phyloP scores from a whole-genome alignment of 2,329 filamentous ascomycete species.

The Aspergillus pseudoviridinutans region DNA sequence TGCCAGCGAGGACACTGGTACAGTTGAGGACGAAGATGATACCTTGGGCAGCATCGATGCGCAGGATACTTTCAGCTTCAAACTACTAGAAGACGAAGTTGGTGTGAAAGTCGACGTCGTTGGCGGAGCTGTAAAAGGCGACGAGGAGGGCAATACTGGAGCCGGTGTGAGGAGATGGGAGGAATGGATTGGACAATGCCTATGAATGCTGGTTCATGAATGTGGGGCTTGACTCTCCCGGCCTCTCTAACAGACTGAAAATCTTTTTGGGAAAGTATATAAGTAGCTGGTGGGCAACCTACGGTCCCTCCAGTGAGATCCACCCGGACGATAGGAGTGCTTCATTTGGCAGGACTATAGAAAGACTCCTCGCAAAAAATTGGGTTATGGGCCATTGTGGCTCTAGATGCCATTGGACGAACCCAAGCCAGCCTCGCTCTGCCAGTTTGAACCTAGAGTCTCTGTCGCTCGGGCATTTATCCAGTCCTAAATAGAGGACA shows the following conservation, averaged over 20 bases:
- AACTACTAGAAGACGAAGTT: slow-evolving; percentile 72
- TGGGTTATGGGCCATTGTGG: not conserved
- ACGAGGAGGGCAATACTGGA: slow-evolving; percentile 50
- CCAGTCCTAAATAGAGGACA: slow-evolving; percentile 13
- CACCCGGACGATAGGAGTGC: not conserved
- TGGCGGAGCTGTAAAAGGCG: slow-evolving; percentile 64
- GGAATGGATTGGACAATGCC: slow-evolving; percentile 76
- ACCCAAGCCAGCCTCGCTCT: not conserved
- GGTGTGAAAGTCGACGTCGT: slow-evolving; percentile 73
- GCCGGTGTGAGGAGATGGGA: slow-evolving; percentile 82
- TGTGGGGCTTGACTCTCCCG: not conserved
- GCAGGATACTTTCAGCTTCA: slow-evolving; percentile 72
- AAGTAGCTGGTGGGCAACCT: not conserved
- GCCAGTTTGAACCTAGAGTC: slow-evolving; percentile 11
- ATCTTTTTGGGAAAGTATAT: not conserved
- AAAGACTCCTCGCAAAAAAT: not conserved
- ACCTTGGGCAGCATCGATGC: slow-evolving; percentile 80
- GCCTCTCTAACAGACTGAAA: not conserved
- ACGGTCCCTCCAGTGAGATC: not conserved
- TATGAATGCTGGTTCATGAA: slow-evolving; percentile 44
- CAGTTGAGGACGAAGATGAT: slow-evolving; percentile 66
- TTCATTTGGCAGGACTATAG: not conserved
- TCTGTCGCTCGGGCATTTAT: slow-evolving; percentile 15
- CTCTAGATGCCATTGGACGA: not conserved
- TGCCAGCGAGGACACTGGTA: slow-evolving; percentile 62